Evolutionary conservation across 257 asterid genomes (phyloP).

Genomic region (Euphrasia confusa): DNA sequence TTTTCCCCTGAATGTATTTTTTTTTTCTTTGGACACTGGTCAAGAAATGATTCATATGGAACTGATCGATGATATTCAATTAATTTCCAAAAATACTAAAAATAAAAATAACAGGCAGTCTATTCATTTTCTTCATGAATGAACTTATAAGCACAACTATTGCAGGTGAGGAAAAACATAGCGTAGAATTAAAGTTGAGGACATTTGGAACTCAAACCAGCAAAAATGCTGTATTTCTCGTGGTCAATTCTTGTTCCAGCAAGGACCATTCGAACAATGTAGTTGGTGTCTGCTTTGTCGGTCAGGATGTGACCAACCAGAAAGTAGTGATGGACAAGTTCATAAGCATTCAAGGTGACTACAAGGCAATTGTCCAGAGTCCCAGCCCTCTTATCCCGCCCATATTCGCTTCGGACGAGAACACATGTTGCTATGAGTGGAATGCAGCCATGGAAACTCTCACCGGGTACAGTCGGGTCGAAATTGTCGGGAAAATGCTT

Average conservation of each 20-base stretch:
- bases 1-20: no score
- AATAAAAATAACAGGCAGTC: not conserved
- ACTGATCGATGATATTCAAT: not conserved
- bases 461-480: conserved; percentile 68
- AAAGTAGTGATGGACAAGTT: conserved; percentile 76
- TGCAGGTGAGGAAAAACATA: conserved; percentile 82
- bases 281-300: conserved; percentile 75
- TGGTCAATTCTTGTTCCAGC: conserved; percentile 93
- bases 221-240: conserved; percentile 54
- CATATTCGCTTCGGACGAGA: conserved; percentile 78
- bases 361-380: conserved; percentile 71
- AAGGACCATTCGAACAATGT: conserved; percentile 66
- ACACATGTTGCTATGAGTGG: conserved; percentile 78
- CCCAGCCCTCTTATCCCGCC: conserved; percentile 82
- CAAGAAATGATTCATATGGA: not conserved
- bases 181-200: conserved; percentile 64
- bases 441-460: conserved; percentile 78
- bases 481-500: conserved; percentile 57
- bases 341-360: conserved; percentile 72
- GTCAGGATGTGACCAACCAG: conserved; percentile 74
- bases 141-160: not conserved
- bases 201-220: conserved; percentile 52
- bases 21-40: not conserved
- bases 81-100: not conserved
- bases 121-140: not conserved